Base-by-base conservation (phyloP, 2,329 filamentous ascomycete species). In the Nemania sp. region DNA sequence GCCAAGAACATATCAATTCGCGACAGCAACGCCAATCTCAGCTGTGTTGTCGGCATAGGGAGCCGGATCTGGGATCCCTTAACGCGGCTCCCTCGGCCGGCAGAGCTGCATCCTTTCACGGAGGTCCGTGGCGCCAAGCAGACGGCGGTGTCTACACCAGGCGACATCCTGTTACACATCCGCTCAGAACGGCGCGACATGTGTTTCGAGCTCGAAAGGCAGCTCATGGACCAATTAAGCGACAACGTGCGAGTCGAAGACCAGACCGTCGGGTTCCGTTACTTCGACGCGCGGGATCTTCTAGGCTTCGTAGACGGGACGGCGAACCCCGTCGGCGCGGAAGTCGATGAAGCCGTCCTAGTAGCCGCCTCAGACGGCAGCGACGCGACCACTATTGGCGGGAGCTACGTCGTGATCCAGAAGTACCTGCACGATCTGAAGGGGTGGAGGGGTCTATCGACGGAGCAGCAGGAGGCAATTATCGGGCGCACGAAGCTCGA, bases 281-380 rank as follows among this genome's bases (percentile, higher is more conserved):
- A 84, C 65, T 83, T 83, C 54, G 81, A 84, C 56, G 74, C 77
- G 0, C 78, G 81, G 1, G 81, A 84, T 55, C 73, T 84, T 0
- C 73, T 84, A 0, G 81, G 81, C 1, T 84, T 84, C 47, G 79
- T 84, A 3, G 81, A 84, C 52, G 81, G 81, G 14, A 84, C 81
- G 0, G 81, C 81, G 2, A 84, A 84, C 57, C 81, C 81, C 0
- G 72, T 77, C 0, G 80, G 80, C 0, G 62, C 70, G 0, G 73
- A n/a, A n/a, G n/a, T n/a, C n/a, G n/a, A n/a, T n/a, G n/a, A n/a
- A n/a, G n/a, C n/a, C n/a, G n/a, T n/a, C n/a, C n/a, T n/a, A n/a
- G n/a, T 69, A 0, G 74, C 69, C 1, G 72, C 81, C 0, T 62
- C 68, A 0, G 68, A 69, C 1, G 68, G n/a, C 14, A 75, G 78